phyloP scores from a whole-genome alignment of 768 basidiomycete species.

The Boletales sp. region DNA sequence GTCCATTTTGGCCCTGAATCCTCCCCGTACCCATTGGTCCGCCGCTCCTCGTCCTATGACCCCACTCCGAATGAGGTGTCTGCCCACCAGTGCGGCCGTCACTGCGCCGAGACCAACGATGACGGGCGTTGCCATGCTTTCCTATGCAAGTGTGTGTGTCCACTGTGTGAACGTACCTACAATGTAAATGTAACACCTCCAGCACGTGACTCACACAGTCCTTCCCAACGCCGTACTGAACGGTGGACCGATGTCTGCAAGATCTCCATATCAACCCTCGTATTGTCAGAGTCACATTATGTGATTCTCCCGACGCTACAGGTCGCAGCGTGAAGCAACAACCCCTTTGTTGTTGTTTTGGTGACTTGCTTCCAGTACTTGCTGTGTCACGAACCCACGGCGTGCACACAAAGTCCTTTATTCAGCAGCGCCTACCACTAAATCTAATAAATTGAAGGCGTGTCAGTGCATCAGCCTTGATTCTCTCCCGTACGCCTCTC shows the following conservation, averaged over 20 bases:
- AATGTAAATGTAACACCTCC: too few species aligned
- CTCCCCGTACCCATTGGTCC: constrained; percentile 88
- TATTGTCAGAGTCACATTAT: background rate
- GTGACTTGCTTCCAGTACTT: constrained; percentile 6
- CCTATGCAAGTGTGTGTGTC: background rate
- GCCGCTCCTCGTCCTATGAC: constrained; percentile 55
- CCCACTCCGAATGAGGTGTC: constrained; percentile 65
- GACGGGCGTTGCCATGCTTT: constrained; percentile 71
- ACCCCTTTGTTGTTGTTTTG: background rate
- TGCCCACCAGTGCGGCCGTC: constrained; percentile 70
- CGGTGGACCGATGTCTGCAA: too few species aligned
- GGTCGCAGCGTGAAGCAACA: too few species aligned
- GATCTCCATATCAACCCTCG: constrained; percentile 8
- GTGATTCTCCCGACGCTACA: background rate
- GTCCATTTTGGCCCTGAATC: constrained; percentile 96
- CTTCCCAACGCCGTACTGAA: too few species aligned
- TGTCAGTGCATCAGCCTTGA: background rate
- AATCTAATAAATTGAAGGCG: constrained; percentile 3
- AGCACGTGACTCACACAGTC: constrained; percentile 9
- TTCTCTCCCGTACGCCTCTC: constrained; percentile 1
- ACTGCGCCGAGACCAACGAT: constrained; percentile 75
- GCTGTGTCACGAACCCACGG: constrained; percentile 5
- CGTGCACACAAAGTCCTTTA: background rate
- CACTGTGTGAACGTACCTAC: background rate
- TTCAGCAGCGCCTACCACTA: background rate